A percentile compares a stretch with the other conserved stretches of the same genome.
Evolutionary conservation across 1,284 basidiomycete genomes (phyloP).

Genomic region (Ceratobasidium papillatum): DNA sequence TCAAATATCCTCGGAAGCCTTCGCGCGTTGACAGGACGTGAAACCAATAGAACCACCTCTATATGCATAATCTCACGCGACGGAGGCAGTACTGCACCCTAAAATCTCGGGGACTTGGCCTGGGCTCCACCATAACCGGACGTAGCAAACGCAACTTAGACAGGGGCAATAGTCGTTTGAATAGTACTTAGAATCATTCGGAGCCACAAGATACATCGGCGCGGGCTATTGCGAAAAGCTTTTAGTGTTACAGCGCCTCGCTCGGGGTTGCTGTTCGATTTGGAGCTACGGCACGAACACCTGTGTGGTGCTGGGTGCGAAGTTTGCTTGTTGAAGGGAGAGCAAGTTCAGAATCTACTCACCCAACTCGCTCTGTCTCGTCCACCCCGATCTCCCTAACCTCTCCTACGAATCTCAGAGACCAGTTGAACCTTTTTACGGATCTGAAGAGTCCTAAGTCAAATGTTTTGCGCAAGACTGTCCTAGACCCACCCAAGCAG

Average conservation of each 20-base stretch:
- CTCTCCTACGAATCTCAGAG: slow-evolving; percentile 62
- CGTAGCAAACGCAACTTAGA: slow-evolving; percentile 10
- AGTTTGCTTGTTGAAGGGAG: neutral
- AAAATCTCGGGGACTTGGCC: slow-evolving; percentile 11
- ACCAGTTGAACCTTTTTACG: slow-evolving; percentile 67
- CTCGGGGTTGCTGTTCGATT: neutral
- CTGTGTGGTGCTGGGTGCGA: slow-evolving; percentile 32
- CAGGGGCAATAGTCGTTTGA: slow-evolving; percentile 3
- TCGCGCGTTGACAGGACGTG: slow-evolving; percentile 12
- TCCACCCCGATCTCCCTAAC: slow-evolving; percentile 55
- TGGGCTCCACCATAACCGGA: slow-evolving; percentile 10
- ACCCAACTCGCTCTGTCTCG: slow-evolving; percentile 53
- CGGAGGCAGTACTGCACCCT: slow-evolving; percentile 25
- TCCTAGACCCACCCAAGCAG: slow-evolving; percentile 65
- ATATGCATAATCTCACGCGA: slow-evolving; percentile 20
- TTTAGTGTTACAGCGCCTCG: neutral
- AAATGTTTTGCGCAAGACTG: slow-evolving; percentile 23
- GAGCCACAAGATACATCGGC: slow-evolving; percentile 13
- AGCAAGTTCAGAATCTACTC: slow-evolving; percentile 41
- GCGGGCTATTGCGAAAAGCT: neutral
- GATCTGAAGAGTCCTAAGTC: slow-evolving; percentile 57
- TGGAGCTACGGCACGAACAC: slow-evolving; percentile 43
- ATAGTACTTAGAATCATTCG: neutral
- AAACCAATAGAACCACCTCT: slow-evolving; percentile 29
- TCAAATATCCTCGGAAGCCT: slow-evolving; percentile 26